These are phyloP conservation scores for Solanum microdontum DNA, from an alignment of 257 asterid genomes.

Conservation along the genomic window DNA sequence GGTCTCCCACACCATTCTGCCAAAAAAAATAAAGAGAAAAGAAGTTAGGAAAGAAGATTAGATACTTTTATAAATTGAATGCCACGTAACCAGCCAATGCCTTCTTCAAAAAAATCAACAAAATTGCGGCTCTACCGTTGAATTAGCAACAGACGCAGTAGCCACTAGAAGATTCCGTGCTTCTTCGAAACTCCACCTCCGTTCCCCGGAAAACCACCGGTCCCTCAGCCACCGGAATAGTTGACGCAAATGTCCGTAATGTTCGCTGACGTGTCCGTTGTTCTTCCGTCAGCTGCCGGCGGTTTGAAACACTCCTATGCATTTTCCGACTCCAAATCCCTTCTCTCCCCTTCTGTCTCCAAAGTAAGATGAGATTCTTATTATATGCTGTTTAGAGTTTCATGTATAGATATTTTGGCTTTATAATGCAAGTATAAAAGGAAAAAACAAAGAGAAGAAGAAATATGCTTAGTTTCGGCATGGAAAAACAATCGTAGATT, in stretches of 20 bases:
- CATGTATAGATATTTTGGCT: background rate
- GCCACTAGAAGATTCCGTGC: background rate
- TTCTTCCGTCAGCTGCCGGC: constrained; percentile 35
- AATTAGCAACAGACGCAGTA: background rate
- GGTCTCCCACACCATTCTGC: no score
- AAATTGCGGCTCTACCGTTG: background rate
- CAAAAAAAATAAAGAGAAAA: background rate
- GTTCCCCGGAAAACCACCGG: background rate
- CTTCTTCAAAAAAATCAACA: background rate
- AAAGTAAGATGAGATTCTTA: constrained; percentile 31
- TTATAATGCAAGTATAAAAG: background rate
- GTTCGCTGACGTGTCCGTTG: constrained; percentile 36
- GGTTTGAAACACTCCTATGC: constrained; percentile 29
- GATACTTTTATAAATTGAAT: background rate
- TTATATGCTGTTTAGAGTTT: background rate
- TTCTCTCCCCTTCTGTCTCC: constrained; percentile 20
- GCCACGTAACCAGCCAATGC: background rate
- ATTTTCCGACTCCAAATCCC: constrained; percentile 28
- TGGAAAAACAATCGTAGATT: background rate
- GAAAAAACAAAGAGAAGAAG: background rate
- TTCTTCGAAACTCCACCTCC: background rate
- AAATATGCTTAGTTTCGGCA: background rate
- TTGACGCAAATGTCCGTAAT: constrained; percentile 45
- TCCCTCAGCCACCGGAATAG: background rate
- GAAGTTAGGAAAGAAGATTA: background rate